Conservation (phyloP, 2,329 filamentous ascomycete genomes). For the Hymenoscyphus linearis region DNA sequence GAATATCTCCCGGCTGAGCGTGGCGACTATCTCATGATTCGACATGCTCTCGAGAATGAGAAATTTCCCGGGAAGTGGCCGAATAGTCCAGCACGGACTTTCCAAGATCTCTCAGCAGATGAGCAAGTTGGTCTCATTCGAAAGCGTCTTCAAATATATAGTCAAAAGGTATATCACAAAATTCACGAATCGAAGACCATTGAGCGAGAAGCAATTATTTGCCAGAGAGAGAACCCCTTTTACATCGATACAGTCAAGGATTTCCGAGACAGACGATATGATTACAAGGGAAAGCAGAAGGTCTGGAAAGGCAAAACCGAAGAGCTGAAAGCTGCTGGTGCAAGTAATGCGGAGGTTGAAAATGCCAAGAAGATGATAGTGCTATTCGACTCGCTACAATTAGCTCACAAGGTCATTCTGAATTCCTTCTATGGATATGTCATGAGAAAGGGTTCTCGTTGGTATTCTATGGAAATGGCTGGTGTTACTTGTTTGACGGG, state of each 20-base stretch:
- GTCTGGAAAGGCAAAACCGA: conserved; percentile 98
- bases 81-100: conserved; percentile 64
- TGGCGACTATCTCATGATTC: conserved; percentile 99
- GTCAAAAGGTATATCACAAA: conserved; percentile 99
- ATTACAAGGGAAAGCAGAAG: conserved; percentile 98
- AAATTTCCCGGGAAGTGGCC: conserved; percentile 77
- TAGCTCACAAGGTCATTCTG: conserved; percentile 97
- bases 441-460: conserved; percentile 97
- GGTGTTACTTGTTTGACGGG: conserved; percentile 96
- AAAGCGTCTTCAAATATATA: conserved; percentile 87
- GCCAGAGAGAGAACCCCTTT: conserved; percentile 95
- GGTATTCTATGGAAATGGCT: conserved; percentile 99
- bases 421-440: conserved; percentile 99
- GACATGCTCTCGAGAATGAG: conserved; percentile 85
- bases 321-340: conserved; percentile 75
- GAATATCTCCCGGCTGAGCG: conserved; percentile 94
- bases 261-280: conserved; percentile 94
- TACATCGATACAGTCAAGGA: conserved; percentile 95
- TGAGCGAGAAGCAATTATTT: conserved; percentile 93
- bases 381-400: conserved; percentile 88
- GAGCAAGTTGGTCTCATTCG: conserved; percentile 77
- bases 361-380: conserved; percentile 99
- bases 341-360: conserved; percentile 70
- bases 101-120: conserved; percentile 73
- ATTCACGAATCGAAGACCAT: conserved; percentile 94